These are phyloP conservation scores for Ceratocystis harringtonii DNA, from an alignment of 2,329 filamentous ascomycete genomes.

Conservation along the genomic window DNA sequence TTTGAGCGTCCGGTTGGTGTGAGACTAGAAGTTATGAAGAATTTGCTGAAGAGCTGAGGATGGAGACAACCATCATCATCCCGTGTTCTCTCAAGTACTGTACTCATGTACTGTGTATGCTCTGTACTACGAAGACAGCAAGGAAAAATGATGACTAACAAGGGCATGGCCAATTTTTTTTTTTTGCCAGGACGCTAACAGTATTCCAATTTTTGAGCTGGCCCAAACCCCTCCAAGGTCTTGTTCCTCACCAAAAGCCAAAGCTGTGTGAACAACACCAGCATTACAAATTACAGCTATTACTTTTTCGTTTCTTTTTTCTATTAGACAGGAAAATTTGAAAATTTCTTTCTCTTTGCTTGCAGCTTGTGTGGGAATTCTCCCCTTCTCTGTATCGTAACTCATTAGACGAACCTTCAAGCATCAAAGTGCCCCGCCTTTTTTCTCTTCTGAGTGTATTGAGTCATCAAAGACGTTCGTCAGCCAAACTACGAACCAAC, in stretches of 20 bases:
- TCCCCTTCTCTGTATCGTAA: not conserved
- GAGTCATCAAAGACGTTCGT: constrained; percentile 13
- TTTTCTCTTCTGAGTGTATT: constrained; percentile 4
- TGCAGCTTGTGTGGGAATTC: not conserved
- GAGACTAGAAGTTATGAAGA: too few species aligned
- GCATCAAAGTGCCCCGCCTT: constrained; percentile 13
- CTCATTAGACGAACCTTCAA: not conserved
- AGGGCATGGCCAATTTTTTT: constrained; percentile 1
- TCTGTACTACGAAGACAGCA: not conserved
- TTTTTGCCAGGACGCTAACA: constrained; percentile 15
- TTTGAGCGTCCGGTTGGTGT: too few species aligned
- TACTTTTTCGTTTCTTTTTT: not conserved
- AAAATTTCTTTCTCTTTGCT: not conserved
- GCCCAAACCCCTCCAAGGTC: constrained; percentile 15
- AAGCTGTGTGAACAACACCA: not conserved
- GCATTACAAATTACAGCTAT: not conserved
- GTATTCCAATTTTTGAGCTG: constrained; percentile 15
- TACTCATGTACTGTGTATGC: not conserved
- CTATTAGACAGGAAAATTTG: not conserved
- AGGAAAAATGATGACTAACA: constrained; percentile 15
- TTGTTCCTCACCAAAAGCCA: not conserved
- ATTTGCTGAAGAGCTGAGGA: too few species aligned
- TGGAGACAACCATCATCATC: too few species aligned
- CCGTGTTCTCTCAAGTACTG: too few species aligned
- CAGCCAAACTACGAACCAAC: constrained; percentile 1